Evolutionary conservation across 352 stramenopile genomes (phyloP).

Genomic region (Blastocystis sp.): DNA sequence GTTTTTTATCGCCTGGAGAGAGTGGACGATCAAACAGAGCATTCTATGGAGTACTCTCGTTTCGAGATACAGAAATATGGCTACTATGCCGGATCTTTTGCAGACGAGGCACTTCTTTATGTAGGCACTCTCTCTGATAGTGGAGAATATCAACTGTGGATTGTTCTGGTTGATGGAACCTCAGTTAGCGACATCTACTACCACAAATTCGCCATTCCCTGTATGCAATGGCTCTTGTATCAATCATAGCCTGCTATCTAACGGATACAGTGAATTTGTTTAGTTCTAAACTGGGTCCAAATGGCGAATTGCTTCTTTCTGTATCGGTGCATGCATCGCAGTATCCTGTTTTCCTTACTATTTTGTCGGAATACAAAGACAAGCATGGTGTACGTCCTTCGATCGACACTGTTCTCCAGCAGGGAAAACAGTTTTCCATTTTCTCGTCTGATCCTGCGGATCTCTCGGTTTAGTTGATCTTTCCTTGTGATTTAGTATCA

Average conservation of each 20-base stretch:
- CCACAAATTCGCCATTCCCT: not conserved
- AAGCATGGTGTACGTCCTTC: conserved; percentile 14
- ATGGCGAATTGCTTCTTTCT: not conserved
- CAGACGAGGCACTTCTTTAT: not conserved
- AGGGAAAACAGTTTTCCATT: not conserved
- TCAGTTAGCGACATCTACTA: conserved; percentile 9
- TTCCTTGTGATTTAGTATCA: not conserved
- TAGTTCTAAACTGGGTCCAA: not conserved
- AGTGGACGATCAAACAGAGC: not conserved
- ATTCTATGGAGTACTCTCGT: not conserved
- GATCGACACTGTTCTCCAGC: not conserved
- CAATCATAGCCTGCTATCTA: conserved; percentile 1
- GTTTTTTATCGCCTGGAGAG: conserved; percentile 11
- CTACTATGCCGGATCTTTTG: conserved; percentile 17
- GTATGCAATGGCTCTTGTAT: not conserved
- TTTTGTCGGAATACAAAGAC: not conserved
- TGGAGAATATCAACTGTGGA: conserved; percentile 10
- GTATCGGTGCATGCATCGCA: not conserved
- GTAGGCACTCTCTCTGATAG: not conserved
- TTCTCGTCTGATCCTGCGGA: not conserved
- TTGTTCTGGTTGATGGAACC: not conserved
- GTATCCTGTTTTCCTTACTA: not conserved
- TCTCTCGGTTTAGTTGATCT: not conserved
- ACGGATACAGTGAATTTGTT: not conserved
- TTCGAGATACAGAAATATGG: not conserved